Base-by-base conservation (phyloP, 352 stramenopile species). In the Phytopythium cucurbitacearum region DNA sequence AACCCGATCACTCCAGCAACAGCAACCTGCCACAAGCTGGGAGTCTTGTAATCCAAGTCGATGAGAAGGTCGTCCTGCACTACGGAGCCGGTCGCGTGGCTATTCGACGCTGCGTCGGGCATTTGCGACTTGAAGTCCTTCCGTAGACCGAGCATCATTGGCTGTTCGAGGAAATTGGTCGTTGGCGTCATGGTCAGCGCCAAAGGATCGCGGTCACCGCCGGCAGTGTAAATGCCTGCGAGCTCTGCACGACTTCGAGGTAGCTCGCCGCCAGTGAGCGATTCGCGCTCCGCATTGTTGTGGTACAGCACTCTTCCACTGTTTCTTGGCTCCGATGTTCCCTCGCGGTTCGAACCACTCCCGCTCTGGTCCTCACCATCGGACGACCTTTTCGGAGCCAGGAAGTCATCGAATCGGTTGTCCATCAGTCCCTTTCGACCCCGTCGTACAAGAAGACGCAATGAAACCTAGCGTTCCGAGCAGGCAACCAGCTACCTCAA, bases 131-230 rank as follows among this genome's bases (percentile, higher is more conserved):
- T 48, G 3, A 57, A 41, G 21, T 61, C 62, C 53, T 82, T 82
- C 21, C 41, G 53, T 35, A 72, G 53, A 32, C 80, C 58, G n/a
- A 87, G 66, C 28, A 81, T 61, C 41, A 64, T 55, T 5, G 68
- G 66, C 38, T 77, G 74, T 21, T 88, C 72, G 48, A 79, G 59
- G 35, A 80, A 81, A 38, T 73, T 67, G 40, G 68, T 74, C 12
- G 75, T 63, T 0, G 78, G 75, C 53, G 73, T 85, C 56, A 88
- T 69, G 13, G 65, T 88, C 67, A 86, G 73, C 21, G 72, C 80
- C 56, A 88, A 64, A n/a, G 57, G 53, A 21, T 70, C 58, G 8
- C 45, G 53, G 4, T 66, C 53, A n/a, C 39, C 32, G 43, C 49
- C 52, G 28, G 13, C 16, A 10, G 9, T 12, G 39, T 54, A 46